phyloP scores from a whole-genome alignment of 176 grass and related monocot species.

The Musa schizocarpa region DNA sequence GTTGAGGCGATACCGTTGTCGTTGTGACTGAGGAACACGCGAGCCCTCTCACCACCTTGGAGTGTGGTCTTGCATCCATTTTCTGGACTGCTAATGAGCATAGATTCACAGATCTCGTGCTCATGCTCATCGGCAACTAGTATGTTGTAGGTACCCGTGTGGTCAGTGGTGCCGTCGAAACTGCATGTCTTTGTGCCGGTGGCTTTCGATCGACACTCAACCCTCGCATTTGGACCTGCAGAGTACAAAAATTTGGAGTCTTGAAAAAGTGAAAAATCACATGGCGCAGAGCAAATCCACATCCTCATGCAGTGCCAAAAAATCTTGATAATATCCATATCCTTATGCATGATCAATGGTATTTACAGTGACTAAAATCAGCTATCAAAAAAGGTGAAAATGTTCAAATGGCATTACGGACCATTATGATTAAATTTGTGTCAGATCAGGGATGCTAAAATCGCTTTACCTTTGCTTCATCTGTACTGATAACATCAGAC shows the following conservation, averaged over 20 bases:
- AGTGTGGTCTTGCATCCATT: slow-evolving; percentile 35
- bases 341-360: too few species aligned
- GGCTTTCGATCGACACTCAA: slow-evolving; percentile 59
- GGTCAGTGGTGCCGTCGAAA: slow-evolving; percentile 70
- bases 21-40: slow-evolving; percentile 79
- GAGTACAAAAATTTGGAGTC: not conserved
- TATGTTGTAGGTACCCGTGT: slow-evolving; percentile 86
- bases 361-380: too few species aligned
- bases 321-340: not conserved
- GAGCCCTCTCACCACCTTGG: slow-evolving; percentile 60
- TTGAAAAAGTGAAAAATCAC: not conserved
- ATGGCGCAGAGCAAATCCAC: not conserved
- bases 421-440: not conserved
- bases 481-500: too few species aligned
- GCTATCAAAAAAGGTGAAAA: not conserved
- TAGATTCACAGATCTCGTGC: slow-evolving; percentile 67
- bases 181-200: slow-evolving; percentile 42
- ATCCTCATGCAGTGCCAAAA: not conserved
- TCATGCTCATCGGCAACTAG: slow-evolving; percentile 46
- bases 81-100: slow-evolving; percentile 68
- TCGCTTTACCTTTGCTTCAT: too few species aligned
- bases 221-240: slow-evolving; percentile 72
- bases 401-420: not conserved
- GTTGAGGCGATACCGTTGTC: slow-evolving; percentile 55
- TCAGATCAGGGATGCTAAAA: too few species aligned